Evolutionary conservation across 768 basidiomycete species (phyloP).

Genomic region (Mycena amicta): DNA sequence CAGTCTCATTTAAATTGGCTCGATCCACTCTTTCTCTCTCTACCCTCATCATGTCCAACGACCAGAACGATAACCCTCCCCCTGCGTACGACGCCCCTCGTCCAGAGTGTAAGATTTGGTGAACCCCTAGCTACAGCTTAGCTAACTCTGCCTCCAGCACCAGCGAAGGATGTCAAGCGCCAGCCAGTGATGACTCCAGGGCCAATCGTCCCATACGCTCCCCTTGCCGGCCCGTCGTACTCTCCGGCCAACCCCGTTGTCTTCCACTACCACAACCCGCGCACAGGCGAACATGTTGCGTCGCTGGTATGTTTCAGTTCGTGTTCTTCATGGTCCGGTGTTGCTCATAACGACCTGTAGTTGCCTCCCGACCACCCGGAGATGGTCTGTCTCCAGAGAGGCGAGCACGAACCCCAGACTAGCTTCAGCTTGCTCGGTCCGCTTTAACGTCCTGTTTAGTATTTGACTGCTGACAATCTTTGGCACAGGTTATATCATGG

Average conservation of each 20-base stretch:
- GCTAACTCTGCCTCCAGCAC: constrained; percentile 3
- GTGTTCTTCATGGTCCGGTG: neutral
- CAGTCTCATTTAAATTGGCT: too few species aligned
- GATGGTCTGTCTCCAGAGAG: constrained; percentile 83
- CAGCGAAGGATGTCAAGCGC: constrained; percentile 19
- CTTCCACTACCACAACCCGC: constrained; percentile 70
- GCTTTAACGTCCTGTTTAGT: neutral
- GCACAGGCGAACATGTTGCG: constrained; percentile 56
- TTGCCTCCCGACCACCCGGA: constrained; percentile 80
- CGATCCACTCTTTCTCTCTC: constrained; percentile 1
- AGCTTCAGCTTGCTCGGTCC: constrained; percentile 73
- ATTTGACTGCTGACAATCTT: constrained; percentile 1
- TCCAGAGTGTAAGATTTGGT: constrained; percentile 25
- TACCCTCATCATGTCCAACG: constrained; percentile 15
- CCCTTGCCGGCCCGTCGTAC: constrained; percentile 18
- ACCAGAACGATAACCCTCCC: constrained; percentile 39
- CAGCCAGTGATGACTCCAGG: neutral
- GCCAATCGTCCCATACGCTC: constrained; percentile 5
- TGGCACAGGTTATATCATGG: constrained; percentile 69
- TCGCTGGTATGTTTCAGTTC: constrained; percentile 39
- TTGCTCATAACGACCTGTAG: neutral
- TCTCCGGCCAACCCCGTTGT: constrained; percentile 45
- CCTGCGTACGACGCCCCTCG: constrained; percentile 50
- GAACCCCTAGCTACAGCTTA: too few species aligned
- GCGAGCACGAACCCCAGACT: constrained; percentile 63